Conservation (phyloP, 441 rosid genomes). For the Erysimum pusillum region DNA sequence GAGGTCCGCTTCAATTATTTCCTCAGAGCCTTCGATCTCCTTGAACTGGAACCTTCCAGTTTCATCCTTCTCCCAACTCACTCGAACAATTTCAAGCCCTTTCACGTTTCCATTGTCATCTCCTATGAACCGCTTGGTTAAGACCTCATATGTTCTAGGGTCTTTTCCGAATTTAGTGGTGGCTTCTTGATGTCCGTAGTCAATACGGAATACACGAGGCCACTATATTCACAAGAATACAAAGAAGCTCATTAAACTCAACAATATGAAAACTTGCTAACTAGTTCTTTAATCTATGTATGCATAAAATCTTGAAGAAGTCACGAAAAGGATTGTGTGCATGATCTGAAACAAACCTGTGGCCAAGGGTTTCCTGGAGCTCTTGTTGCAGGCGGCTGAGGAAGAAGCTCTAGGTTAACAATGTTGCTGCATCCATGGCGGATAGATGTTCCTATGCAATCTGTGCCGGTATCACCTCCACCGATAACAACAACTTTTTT, state of each 20-base stretch:
- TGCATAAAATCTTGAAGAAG: conserved; percentile 1
- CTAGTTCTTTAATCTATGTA: neutral
- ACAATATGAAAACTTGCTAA: conserved; percentile 3
- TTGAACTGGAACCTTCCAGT: conserved; percentile 85
- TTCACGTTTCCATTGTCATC: conserved; percentile 85
- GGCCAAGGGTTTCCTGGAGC: conserved; percentile 99
- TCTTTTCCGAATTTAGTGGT: conserved; percentile 88
- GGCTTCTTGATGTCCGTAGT: conserved; percentile 99
- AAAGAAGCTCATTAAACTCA: conserved; percentile 10
- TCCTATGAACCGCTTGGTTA: conserved; percentile 94
- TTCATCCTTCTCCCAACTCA: conserved; percentile 94
- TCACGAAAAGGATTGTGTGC: neutral
- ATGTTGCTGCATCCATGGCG: conserved; percentile 92
- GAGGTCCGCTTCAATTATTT: conserved; percentile 88
- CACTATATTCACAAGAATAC: conserved; percentile 64
- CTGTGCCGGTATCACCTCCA: conserved; percentile 99
- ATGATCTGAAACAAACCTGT: conserved; percentile 63
- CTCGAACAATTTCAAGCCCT: conserved; percentile 85
- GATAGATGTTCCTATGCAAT: conserved; percentile 98
- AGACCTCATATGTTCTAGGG: conserved; percentile 92
- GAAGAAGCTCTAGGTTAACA: conserved; percentile 94
- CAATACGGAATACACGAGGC: conserved; percentile 96
- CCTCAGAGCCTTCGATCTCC: conserved; percentile 92
- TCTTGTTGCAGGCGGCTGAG: conserved; percentile 87
- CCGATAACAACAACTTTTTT: conserved; percentile 99